Evolutionary conservation across 495 filamentous ascomycete genomes (phyloP), one percentile per base, ranked within the genome.

Genomic region (Lasiosphaeriaceae sp.): DNA sequence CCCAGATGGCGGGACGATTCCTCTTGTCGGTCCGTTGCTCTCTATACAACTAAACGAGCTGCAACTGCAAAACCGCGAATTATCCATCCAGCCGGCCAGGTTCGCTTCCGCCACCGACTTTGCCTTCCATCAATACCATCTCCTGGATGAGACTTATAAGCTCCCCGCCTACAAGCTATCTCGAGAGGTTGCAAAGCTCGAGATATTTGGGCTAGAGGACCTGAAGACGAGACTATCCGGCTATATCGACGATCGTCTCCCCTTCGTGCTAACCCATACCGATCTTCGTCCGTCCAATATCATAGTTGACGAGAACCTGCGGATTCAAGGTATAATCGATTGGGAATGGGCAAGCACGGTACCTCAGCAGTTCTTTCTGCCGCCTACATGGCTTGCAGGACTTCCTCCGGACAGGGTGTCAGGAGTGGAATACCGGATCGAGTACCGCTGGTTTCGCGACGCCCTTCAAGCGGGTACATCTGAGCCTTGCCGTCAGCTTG

Each of bases 311-410:
- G 62, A 72, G 52, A 39, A 66, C 39, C 52, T 64, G 37, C 61
- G 55, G 16, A 61, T 77, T 59, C 72, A 70, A 6, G 72, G 69
- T 19, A 66, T 79, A 50, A 55, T 78, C 7, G 72, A 76, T 58
- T 75, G 74, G 76, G 73, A 78, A 62, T 63, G 31, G 21, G 73
- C 70, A 44, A 46, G 52, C 31, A 54, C 52, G n/a, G 52, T 54
- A n/a, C 52, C 52, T 34, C 52, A 41, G 14, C 52, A 54, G 41
- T 54, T 54, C 52, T 54, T 54, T 31, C 19, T 46, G 37, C 52
- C 52, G 39, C 52, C 52, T 46, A 54, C 52, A 46, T 54, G 52
- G 52, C n/a, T 54, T 54, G 52, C 52, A 45, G 39, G 39, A 26
- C 52, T 45, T 26, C 23, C 52, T 46, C 52, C 52, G 23, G 52